phyloP scores from a whole-genome alignment of 345 rosid genomes.

The Arabidopsis arenosa region DNA sequence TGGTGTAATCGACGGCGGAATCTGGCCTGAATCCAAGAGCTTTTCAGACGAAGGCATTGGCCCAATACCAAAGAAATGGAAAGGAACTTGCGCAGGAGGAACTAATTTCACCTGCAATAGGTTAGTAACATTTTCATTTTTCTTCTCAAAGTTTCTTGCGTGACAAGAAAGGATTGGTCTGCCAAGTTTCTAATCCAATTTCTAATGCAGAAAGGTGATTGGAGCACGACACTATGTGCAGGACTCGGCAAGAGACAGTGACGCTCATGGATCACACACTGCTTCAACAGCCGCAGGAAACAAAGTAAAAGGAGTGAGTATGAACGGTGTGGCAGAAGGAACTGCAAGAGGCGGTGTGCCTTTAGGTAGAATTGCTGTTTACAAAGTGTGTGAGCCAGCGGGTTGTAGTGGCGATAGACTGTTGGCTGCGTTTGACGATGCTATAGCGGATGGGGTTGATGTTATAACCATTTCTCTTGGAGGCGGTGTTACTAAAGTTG shows the following conservation, averaged over 20 bases:
- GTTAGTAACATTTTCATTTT: not conserved
- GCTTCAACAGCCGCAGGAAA: constrained; percentile 77
- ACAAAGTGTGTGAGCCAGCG: constrained; percentile 40
- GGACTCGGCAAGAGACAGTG: constrained; percentile 40
- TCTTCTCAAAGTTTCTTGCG: not conserved
- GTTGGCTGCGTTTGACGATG: constrained; percentile 44
- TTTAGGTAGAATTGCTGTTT: constrained; percentile 60
- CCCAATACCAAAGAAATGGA: constrained; percentile 62
- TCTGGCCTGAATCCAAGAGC: constrained; percentile 65
- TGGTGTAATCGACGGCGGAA: constrained; percentile 55
- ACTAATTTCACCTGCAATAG: constrained; percentile 21
- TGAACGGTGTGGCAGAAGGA: constrained; percentile 60
- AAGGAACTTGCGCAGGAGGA: constrained; percentile 56
- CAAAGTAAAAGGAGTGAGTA: constrained; percentile 45
- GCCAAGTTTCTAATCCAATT: no score
- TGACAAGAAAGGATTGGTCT: not conserved
- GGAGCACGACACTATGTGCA: constrained; percentile 44
- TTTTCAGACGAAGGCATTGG: constrained; percentile 60
- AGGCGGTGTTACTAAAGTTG: constrained; percentile 46
- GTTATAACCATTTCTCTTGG: constrained; percentile 77
- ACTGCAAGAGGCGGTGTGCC: constrained; percentile 68
- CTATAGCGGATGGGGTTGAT: constrained; percentile 60
- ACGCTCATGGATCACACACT: constrained; percentile 62
- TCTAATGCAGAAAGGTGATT: constrained; percentile 32
- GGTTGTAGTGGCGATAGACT: constrained; percentile 31